Evolutionary conservation across 2,329 filamentous ascomycete species (phyloP).

Genomic region (Colletotrichum spaethianum): DNA sequence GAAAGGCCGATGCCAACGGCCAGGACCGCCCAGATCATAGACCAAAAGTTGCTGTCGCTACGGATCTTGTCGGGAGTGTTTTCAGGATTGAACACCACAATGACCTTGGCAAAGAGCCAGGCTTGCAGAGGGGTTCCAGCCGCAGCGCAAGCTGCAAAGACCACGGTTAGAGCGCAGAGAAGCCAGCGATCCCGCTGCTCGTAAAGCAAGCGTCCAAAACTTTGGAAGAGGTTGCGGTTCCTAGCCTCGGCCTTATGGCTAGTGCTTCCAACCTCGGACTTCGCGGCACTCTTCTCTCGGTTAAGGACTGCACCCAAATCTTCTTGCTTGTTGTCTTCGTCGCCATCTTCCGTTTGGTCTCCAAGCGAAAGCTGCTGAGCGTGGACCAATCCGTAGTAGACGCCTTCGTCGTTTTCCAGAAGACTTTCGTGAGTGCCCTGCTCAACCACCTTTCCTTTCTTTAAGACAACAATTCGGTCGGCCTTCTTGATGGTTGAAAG

Average conservation of each 20-base stretch:
- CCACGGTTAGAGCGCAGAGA: conserved; percentile 64
- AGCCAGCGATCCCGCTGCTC: conserved; percentile 69
- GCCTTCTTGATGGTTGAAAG: conserved; percentile 83
- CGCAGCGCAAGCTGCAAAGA: conserved; percentile 60
- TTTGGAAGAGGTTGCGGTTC: conserved; percentile 62
- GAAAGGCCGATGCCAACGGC: conserved; percentile 66
- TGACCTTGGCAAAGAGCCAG: conserved; percentile 68
- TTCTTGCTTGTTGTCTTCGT: conserved; percentile 56
- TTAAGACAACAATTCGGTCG: conserved; percentile 83
- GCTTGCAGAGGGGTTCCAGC: conserved; percentile 66
- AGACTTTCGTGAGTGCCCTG: conserved; percentile 83
- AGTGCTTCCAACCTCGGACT: conserved; percentile 50
- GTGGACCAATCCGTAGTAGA: conserved; percentile 78
- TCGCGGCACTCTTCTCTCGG: conserved; percentile 62
- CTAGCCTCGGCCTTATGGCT: conserved; percentile 52
- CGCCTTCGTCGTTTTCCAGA: conserved; percentile 69
- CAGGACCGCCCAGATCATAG: conserved; percentile 75
- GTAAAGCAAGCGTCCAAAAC: conserved; percentile 69
- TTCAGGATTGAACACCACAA: conserved; percentile 63
- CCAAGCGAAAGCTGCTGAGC: conserved; percentile 72
- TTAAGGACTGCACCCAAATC: conserved; percentile 56
- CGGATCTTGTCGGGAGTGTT: conserved; percentile 50
- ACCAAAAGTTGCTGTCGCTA: conserved; percentile 70
- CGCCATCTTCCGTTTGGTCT: conserved; percentile 57
- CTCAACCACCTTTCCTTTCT: conserved; percentile 79